Conservation (phyloP, 345 rosid genomes). For the Brassica juncea region DNA sequence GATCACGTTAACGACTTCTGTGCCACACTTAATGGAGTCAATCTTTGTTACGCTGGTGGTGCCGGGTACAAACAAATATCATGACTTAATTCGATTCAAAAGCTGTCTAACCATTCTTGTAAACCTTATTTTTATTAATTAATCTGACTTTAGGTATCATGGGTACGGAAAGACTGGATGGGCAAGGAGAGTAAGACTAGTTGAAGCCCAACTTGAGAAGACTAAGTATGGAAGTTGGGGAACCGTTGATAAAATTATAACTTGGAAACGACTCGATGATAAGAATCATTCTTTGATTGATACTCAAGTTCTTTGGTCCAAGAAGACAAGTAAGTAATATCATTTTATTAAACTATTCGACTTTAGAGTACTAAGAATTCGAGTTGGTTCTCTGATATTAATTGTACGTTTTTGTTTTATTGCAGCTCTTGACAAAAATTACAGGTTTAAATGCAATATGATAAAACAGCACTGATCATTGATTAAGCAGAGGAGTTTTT, state of each 20-base stretch:
- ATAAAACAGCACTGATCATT: conserved; percentile 27
- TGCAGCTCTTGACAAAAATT: conserved; percentile 15
- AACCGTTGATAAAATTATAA: conserved; percentile 67
- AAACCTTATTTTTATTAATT: background rate
- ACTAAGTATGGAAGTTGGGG: conserved; percentile 64
- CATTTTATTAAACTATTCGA: background rate
- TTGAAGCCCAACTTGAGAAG: conserved; percentile 70
- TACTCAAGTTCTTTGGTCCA: conserved; percentile 76
- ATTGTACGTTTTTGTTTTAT: background rate
- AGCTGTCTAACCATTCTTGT: background rate
- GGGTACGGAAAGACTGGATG: conserved; percentile 94
- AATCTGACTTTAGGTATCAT: conserved; percentile 62
- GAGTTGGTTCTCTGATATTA: background rate
- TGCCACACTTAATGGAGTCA: conserved; percentile 58
- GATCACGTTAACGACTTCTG: conserved; percentile 94
- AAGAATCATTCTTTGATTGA: conserved; percentile 57
- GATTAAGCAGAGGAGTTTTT: background rate
- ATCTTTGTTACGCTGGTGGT: conserved; percentile 94
- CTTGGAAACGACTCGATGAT: conserved; percentile 97
- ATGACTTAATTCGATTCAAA: background rate
- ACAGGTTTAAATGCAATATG: background rate
- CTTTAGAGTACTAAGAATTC: background rate
- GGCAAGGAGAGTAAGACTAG: conserved; percentile 81
- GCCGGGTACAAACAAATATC: conserved; percentile 33
- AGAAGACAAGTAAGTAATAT: conserved; percentile 44